Conservation (phyloP, 192 early-diverging fungal species). For the Piromyces sp. region DNA sequence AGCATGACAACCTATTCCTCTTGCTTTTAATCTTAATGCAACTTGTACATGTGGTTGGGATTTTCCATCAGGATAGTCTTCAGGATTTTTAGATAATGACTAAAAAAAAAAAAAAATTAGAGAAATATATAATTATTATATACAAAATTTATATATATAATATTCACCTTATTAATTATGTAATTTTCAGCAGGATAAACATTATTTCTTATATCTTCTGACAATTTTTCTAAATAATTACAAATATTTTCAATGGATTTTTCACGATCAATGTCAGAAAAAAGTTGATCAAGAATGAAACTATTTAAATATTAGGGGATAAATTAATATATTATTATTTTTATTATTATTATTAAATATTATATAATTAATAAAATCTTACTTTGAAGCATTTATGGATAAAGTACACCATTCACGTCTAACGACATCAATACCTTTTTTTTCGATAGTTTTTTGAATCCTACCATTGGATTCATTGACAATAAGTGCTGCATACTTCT, state of each 20-base stretch:
- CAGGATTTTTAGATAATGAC: constrained; percentile 76
- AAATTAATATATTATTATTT: too few relatives aligned
- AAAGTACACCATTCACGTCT: constrained; percentile 94
- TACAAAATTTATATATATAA: constrained; percentile 13
- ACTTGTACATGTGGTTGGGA: constrained; percentile 90
- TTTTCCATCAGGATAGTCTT: constrained; percentile 74
- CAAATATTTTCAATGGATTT: constrained; percentile 65
- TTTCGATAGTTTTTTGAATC: constrained; percentile 42
- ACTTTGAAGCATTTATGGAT: constrained; percentile 72
- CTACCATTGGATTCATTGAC: constrained; percentile 19
- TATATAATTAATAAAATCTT: too few relatives aligned
- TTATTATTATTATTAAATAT: too few relatives aligned
- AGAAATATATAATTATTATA: too few relatives aligned
- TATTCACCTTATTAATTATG: constrained; percentile 68
- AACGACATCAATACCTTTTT: constrained; percentile 88
- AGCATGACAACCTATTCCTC: constrained; percentile 39
- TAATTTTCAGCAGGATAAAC: constrained; percentile 64
- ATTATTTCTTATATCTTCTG: constrained; percentile 47
- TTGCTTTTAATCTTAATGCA: constrained; percentile 58
- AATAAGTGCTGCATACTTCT: constrained; percentile 86
- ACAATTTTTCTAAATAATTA: constrained; percentile 45
- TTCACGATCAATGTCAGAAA: constrained; percentile 35
- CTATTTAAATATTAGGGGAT: constrained; percentile 27
- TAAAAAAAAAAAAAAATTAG: too few relatives aligned
- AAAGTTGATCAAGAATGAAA: constrained; percentile 45